phyloP scores from a whole-genome alignment of 2,329 filamentous ascomycete species.

The Fusarium phyllophilum region DNA sequence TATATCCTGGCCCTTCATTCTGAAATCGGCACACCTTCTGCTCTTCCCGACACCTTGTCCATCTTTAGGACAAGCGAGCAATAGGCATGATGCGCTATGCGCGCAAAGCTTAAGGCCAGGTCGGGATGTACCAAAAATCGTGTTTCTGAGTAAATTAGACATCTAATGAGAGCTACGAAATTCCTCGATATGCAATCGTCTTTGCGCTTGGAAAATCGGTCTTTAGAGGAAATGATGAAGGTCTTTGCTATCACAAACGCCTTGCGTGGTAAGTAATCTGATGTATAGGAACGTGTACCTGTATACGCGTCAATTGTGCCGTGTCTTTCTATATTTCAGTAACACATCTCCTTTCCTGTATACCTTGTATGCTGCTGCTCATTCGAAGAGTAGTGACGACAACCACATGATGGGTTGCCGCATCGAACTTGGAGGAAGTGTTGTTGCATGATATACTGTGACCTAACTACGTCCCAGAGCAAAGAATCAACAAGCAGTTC shows the following conservation, averaged over 20 bases:
- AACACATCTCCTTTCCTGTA: background rate
- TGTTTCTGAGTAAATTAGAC: background rate
- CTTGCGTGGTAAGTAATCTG: background rate
- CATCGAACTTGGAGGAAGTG: background rate
- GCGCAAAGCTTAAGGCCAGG: background rate
- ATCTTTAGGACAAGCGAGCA: background rate
- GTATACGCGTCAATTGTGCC: background rate
- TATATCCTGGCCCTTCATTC: background rate
- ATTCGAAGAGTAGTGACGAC: background rate
- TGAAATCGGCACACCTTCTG: background rate
- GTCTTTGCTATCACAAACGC: background rate
- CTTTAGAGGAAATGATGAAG: too few relatives aligned
- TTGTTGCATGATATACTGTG: too few relatives aligned
- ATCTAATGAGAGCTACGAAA: background rate
- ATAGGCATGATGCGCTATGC: background rate
- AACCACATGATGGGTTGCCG: too few relatives aligned
- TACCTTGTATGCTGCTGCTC: background rate
- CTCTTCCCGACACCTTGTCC: background rate
- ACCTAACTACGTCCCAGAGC: background rate
- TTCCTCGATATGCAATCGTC: background rate
- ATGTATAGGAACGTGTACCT: background rate
- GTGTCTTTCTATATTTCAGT: background rate
- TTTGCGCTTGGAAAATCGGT: background rate
- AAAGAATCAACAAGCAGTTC: background rate
- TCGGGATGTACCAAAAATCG: background rate